These are phyloP conservation scores for Chimonanthus praecox DNA, from an alignment of 164 flowering plant genomes.

Conservation along the genomic window DNA sequence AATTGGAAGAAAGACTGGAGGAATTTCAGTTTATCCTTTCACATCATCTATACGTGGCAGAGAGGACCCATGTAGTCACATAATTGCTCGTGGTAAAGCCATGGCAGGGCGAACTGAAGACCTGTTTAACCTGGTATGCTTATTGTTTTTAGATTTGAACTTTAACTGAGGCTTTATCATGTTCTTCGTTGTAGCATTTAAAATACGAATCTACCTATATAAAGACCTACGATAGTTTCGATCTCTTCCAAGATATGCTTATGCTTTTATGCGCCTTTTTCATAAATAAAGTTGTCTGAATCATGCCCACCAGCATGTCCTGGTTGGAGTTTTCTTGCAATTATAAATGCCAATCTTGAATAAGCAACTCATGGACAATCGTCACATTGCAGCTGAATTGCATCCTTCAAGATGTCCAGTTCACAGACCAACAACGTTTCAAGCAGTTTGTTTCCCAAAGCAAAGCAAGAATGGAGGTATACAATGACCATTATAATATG, in stretches of 20 bases:
- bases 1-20: slow-evolving; percentile 98
- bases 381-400: slow-evolving; percentile 52
- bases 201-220: not conserved
- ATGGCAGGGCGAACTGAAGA: slow-evolving; percentile 89
- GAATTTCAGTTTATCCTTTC: slow-evolving; percentile 89
- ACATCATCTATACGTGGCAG: slow-evolving; percentile 79
- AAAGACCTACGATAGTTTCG: not conserved
- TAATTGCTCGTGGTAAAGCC: slow-evolving; percentile 92
- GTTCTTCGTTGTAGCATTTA: not conserved
- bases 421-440: slow-evolving; percentile 90
- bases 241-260: too few species aligned
- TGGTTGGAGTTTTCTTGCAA: not conserved
- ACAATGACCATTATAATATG: slow-evolving; percentile 1
- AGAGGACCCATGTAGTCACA: slow-evolving; percentile 64
- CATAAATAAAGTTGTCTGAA: not conserved
- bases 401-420: slow-evolving; percentile 91
- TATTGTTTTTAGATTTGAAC: not conserved
- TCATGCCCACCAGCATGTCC: not conserved
- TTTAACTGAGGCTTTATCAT: not conserved
- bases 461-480: slow-evolving; percentile 99
- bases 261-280: not conserved
- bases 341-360: not conserved
- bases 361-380: slow-evolving; percentile 16
- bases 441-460: slow-evolving; percentile 99
- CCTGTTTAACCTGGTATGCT: slow-evolving; percentile 76